Conservation (phyloP, 257 asterid species). For the Cinchona pubescens region DNA sequence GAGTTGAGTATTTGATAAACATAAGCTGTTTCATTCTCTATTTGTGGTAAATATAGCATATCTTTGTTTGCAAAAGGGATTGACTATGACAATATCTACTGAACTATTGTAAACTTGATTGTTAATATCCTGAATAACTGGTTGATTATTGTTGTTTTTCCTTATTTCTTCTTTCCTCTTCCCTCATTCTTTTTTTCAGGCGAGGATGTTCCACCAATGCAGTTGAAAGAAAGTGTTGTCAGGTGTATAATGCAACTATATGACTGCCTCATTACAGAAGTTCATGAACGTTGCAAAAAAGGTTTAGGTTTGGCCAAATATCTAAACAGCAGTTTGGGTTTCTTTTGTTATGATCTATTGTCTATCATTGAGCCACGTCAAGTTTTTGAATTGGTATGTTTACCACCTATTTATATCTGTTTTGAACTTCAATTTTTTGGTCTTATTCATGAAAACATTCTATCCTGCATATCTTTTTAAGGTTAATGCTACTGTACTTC, state of each 20-base stretch:
- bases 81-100: not conserved
- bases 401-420: slow-evolving; percentile 10
- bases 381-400: slow-evolving; percentile 93
- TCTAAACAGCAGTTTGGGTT: slow-evolving; percentile 94
- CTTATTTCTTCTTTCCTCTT: slow-evolving; percentile 7
- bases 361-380: slow-evolving; percentile 96
- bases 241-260: slow-evolving; percentile 92
- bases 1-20: not conserved
- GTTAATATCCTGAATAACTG: not conserved
- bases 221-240: slow-evolving; percentile 93
- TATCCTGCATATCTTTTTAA: no score
- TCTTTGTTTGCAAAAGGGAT: not conserved
- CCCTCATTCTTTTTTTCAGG: slow-evolving; percentile 41
- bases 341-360: slow-evolving; percentile 96
- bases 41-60: not conserved
- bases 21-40: not conserved
- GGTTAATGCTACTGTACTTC: no score
- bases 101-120: not conserved
- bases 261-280: slow-evolving; percentile 97
- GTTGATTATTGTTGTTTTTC: not conserved
- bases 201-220: slow-evolving; percentile 98
- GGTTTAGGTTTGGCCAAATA: slow-evolving; percentile 94
- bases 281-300: slow-evolving; percentile 97
- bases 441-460: not conserved
- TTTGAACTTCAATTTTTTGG: not conserved